A percentile compares a stretch with the other conserved stretches of the same genome.
Conservation (phyloP, 106 monocot genomes). For the Xerophyta viscosa region DNA sequence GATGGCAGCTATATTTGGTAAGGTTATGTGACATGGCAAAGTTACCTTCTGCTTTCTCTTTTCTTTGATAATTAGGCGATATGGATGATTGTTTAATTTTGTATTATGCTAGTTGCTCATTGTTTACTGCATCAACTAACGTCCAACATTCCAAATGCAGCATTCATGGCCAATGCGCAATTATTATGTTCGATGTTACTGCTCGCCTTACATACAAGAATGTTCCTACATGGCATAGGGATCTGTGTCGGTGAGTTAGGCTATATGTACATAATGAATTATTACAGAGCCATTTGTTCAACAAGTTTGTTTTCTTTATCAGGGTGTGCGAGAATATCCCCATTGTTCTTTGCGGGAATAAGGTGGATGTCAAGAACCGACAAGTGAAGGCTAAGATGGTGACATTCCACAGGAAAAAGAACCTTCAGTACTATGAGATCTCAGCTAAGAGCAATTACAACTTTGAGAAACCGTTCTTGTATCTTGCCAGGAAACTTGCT, state of each 20-base stretch:
- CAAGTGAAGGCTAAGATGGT: slow-evolving; percentile 84
- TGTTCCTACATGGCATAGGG: slow-evolving; percentile 76
- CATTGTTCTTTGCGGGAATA: slow-evolving; percentile 82
- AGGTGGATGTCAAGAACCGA: slow-evolving; percentile 90
- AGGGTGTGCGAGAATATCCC: slow-evolving; percentile 90
- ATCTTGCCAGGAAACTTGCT: slow-evolving; percentile 80
- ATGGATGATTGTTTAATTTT: too few species aligned
- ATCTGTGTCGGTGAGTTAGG: slow-evolving; percentile 64
- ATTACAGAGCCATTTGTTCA: too few species aligned
- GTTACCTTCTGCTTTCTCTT: too few species aligned
- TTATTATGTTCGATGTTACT: slow-evolving; percentile 73
- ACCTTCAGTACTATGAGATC: slow-evolving; percentile 91
- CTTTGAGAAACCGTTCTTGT: slow-evolving; percentile 91
- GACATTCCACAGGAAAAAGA: slow-evolving; percentile 85
- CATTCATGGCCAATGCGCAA: slow-evolving; percentile 70
- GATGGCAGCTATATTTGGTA: too few species aligned
- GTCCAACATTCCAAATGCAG: too few species aligned
- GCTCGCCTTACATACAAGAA: slow-evolving; percentile 72
- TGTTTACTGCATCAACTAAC: too few species aligned
- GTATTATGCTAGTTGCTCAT: too few species aligned
- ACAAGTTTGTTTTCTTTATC: too few species aligned
- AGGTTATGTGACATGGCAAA: too few species aligned
- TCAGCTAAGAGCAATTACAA: slow-evolving; percentile 96
- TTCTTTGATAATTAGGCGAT: too few species aligned
- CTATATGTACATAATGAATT: too few species aligned